A percentile compares a stretch with the other conserved stretches of the same genome.
Evolutionary conservation across 345 rosid genomes (phyloP).

Genomic region (Balakata baccata): DNA sequence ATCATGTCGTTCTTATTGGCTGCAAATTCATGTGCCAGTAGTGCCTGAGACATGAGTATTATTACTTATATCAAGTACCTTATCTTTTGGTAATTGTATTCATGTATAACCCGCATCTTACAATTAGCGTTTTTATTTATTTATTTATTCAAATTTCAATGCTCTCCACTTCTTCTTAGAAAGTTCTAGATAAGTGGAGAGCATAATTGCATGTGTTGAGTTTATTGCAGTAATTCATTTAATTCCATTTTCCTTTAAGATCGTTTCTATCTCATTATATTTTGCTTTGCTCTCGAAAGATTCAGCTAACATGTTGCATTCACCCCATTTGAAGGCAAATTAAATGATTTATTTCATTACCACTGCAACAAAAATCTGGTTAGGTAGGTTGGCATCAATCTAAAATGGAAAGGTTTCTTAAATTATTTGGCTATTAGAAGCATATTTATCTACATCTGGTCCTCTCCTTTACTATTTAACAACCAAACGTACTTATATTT

Average conservation of each 20-base stretch:
- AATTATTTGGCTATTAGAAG: too few relatives aligned
- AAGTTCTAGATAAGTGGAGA: background rate
- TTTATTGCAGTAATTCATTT: background rate
- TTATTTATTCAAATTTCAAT: background rate
- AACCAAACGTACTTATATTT: too few relatives aligned
- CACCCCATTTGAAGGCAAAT: background rate
- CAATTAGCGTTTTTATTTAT: background rate
- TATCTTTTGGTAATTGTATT: background rate
- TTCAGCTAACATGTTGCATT: too few relatives aligned
- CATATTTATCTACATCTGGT: too few relatives aligned
- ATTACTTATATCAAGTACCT: background rate
- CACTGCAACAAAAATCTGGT: too few relatives aligned
- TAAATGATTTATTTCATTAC: too few relatives aligned
- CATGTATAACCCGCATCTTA: background rate
- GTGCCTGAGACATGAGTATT: constrained; percentile 12
- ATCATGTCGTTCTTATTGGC: background rate
- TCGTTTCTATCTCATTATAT: background rate
- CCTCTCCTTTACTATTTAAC: too few relatives aligned
- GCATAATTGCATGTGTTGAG: background rate
- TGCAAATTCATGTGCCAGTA: constrained; percentile 17
- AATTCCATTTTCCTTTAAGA: background rate
- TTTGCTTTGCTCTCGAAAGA: too few relatives aligned
- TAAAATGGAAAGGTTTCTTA: too few relatives aligned
- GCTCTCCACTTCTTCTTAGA: background rate
- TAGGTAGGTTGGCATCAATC: too few relatives aligned